Percentiles rank a stretch among this genome's conserved stretches.
Evolutionary conservation across 140 eudicot genomes (phyloP).

Genomic region (Erigeron philadelphicus): DNA sequence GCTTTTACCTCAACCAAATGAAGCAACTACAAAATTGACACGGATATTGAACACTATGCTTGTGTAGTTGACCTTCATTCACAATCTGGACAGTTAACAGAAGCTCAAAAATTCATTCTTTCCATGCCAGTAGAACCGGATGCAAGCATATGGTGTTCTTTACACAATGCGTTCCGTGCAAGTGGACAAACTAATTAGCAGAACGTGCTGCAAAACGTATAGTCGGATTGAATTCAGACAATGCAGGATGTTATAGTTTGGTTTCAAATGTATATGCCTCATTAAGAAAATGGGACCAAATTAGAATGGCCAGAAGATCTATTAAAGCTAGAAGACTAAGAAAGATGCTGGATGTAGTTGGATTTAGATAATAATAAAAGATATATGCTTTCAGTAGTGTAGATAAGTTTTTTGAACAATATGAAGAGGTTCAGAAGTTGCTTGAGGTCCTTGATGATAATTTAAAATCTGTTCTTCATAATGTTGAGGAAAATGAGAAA

Average conservation of each 20-base stretch:
- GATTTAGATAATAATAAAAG: slow-evolving; percentile 53
- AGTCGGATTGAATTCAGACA: slow-evolving; percentile 38
- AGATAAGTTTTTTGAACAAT: slow-evolving; percentile 48
- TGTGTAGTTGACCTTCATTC: slow-evolving; percentile 69
- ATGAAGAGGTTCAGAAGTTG: slow-evolving; percentile 45
- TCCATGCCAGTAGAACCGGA: slow-evolving; percentile 65
- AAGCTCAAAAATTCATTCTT: slow-evolving; percentile 59
- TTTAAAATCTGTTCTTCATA: slow-evolving; percentile 43
- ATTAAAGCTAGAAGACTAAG: slow-evolving; percentile 48
- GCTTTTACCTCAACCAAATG: slow-evolving; percentile 48
- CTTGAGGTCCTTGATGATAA: slow-evolving; percentile 42
- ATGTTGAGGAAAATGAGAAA: slow-evolving; percentile 61
- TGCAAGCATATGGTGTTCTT: slow-evolving; percentile 76
- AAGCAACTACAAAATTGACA: slow-evolving; percentile 51
- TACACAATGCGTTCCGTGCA: slow-evolving; percentile 60
- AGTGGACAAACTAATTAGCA: slow-evolving; percentile 41
- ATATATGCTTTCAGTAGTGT: slow-evolving; percentile 56
- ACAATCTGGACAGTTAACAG: slow-evolving; percentile 47
- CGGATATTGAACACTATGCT: slow-evolving; percentile 62
- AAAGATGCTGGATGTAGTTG: slow-evolving; percentile 70
- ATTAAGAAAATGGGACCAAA: slow-evolving; percentile 71
- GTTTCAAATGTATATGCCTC: slow-evolving; percentile 68
- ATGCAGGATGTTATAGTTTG: slow-evolving; percentile 59
- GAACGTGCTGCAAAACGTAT: slow-evolving; percentile 56
- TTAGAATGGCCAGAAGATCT: slow-evolving; percentile 46